phyloP scores from a whole-genome alignment of 805 yeast genomes.

The Lachancea kluyveri region DNA sequence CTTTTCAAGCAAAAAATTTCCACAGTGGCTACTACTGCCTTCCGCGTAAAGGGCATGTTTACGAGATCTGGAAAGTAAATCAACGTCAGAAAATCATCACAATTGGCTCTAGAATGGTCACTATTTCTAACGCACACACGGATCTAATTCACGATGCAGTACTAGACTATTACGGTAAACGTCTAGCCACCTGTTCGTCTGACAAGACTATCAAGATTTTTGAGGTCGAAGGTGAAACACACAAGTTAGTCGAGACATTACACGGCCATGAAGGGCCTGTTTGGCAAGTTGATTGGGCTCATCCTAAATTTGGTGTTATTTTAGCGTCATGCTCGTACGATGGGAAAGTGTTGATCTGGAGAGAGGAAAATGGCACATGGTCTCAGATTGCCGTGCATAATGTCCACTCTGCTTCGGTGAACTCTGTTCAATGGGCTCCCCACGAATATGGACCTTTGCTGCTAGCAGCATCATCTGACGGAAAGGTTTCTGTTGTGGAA shows the following conservation, averaged over 20 bases:
- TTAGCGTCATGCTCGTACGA: slow-evolving; percentile 94
- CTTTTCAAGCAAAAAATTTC: no score
- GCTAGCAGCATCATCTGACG: slow-evolving; percentile 89
- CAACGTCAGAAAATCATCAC: background rate
- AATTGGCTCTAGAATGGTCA: slow-evolving; percentile 45
- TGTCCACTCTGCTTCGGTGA: slow-evolving; percentile 89
- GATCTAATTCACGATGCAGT: slow-evolving; percentile 96
- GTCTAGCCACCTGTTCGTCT: slow-evolving; percentile 92
- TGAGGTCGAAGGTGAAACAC: slow-evolving; percentile 81
- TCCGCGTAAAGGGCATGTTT: no score
- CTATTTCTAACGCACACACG: slow-evolving; percentile 86
- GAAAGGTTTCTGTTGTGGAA: slow-evolving; percentile 83
- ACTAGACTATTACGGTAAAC: slow-evolving; percentile 91
- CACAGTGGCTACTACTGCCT: no score
- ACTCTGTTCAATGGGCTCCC: slow-evolving; percentile 95
- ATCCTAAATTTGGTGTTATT: slow-evolving; percentile 93
- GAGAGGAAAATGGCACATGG: slow-evolving; percentile 89
- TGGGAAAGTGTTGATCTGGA: slow-evolving; percentile 92
- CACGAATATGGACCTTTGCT: slow-evolving; percentile 92
- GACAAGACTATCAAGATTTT: slow-evolving; percentile 94
- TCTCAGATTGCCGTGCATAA: slow-evolving; percentile 78
- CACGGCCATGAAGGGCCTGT: slow-evolving; percentile 97
- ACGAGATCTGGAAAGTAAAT: no score
- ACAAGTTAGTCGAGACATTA: slow-evolving; percentile 76
- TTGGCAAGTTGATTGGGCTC: slow-evolving; percentile 99